Conservation (phyloP, 2,329 filamentous ascomycete species). For the Phyllosticta citrichinensis region DNA sequence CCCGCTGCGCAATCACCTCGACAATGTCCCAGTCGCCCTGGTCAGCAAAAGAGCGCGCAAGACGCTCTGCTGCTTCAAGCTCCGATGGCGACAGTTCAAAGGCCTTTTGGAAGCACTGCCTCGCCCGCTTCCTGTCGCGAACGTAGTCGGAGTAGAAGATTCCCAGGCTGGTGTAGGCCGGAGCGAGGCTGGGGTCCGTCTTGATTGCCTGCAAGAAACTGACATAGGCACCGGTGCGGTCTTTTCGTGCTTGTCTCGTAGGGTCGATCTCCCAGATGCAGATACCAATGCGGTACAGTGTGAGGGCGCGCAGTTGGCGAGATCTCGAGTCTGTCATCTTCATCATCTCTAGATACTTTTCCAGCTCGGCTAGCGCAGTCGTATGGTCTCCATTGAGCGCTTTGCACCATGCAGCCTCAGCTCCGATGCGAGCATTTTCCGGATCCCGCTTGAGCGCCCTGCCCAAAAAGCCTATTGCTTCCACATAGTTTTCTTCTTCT, state of each 20-base stretch:
- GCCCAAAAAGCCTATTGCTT: constrained; percentile 71
- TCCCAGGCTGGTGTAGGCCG: constrained; percentile 83
- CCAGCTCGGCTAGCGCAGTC: constrained; percentile 57
- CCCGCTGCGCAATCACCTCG: constrained; percentile 79
- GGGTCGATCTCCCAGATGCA: constrained; percentile 80
- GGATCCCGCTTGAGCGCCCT: constrained; percentile 65
- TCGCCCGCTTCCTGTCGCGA: constrained; percentile 73
- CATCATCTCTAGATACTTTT: constrained; percentile 57
- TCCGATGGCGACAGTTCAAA: constrained; percentile 86
- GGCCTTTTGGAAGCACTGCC: constrained; percentile 93
- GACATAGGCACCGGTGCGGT: constrained; percentile 70
- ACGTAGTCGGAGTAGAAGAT: constrained; percentile 87
- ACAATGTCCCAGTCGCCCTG: constrained; percentile 94
- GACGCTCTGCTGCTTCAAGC: constrained; percentile 73
- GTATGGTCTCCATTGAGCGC: constrained; percentile 69
- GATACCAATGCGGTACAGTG: constrained; percentile 75
- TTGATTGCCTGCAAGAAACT: constrained; percentile 77
- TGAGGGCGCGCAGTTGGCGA: constrained; percentile 69
- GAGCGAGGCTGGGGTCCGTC: constrained; percentile 76
- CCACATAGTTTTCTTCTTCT: constrained; percentile 78
- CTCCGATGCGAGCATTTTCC: constrained; percentile 65
- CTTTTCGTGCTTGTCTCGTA: constrained; percentile 64
- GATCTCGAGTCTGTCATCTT: constrained; percentile 50
- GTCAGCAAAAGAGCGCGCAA: constrained; percentile 79
- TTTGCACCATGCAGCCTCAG: constrained; percentile 87